phyloP scores from a whole-genome alignment of 1,284 basidiomycete genomes.

The Cryptococcus sp. region DNA sequence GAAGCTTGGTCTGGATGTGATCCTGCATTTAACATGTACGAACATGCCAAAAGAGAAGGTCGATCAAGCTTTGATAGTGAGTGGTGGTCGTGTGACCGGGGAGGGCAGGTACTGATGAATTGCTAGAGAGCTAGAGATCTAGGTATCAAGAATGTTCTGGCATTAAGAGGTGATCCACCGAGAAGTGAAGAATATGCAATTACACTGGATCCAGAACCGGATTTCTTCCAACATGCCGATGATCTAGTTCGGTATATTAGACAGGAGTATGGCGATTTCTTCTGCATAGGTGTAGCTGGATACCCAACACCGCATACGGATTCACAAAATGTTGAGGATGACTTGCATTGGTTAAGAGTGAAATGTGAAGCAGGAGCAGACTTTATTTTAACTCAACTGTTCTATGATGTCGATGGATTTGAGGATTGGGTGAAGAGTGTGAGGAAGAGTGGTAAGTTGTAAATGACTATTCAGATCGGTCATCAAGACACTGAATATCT shows the following conservation, averaged over 20 bases:
- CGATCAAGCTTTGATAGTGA: conserved; percentile 74
- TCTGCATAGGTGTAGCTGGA: conserved; percentile 69
- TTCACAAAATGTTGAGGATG: conserved; percentile 60
- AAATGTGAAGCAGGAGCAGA: conserved; percentile 95
- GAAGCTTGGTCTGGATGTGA: conserved; percentile 58
- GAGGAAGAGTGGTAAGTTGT: conserved; percentile 60
- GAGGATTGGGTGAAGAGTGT: conserved; percentile 70
- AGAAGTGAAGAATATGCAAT: conserved; percentile 90
- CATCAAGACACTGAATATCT: conserved; percentile 2
- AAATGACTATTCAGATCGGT: not conserved
- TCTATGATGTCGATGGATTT: conserved; percentile 89
- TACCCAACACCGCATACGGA: conserved; percentile 92
- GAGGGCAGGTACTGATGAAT: not conserved
- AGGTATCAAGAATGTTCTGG: conserved; percentile 87
- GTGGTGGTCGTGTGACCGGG: conserved; percentile 10
- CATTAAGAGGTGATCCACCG: conserved; percentile 90
- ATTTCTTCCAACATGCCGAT: conserved; percentile 82
- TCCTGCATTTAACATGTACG: conserved; percentile 95
- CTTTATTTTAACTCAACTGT: conserved; percentile 94
- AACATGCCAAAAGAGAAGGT: conserved; percentile 89
- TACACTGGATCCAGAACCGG: conserved; percentile 68
- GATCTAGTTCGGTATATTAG: conserved; percentile 92
- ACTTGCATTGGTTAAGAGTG: conserved; percentile 70
- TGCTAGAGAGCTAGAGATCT: conserved; percentile 68
- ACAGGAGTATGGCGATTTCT: conserved; percentile 74